Percentiles rank a stretch among this genome's conserved stretches.
These are phyloP conservation scores for Aspergillus neoniger DNA, from an alignment of 2,329 filamentous ascomycete genomes.

Conservation along the genomic window DNA sequence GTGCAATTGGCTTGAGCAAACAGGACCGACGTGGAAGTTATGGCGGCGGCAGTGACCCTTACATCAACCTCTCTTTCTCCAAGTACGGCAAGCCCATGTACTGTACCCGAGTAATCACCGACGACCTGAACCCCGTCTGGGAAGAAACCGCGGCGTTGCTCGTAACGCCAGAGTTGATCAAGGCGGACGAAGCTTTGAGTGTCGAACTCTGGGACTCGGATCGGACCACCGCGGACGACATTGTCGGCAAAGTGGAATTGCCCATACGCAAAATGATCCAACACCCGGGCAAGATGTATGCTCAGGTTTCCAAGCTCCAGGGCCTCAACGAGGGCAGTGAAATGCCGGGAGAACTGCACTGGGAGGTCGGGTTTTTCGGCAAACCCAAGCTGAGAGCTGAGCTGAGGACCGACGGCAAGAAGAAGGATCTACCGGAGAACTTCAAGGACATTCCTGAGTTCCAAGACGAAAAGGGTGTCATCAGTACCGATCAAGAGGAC, in stretches of 20 bases:
- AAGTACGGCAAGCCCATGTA: conserved; percentile 98
- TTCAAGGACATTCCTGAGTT: conserved; percentile 74
- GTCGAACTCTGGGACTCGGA: conserved; percentile 97
- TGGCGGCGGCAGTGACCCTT: conserved; percentile 88
- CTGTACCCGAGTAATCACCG: conserved; percentile 92
- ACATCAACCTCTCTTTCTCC: conserved; percentile 91
- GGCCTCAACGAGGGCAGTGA: conserved; percentile 80
- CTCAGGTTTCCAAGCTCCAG: conserved; percentile 77
- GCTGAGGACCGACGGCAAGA: conserved; percentile 82
- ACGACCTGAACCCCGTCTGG: conserved; percentile 90
- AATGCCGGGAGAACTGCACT: conserved; percentile 92
- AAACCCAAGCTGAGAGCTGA: conserved; percentile 86
- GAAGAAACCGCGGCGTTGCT: conserved; percentile 83
- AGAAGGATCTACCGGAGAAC: conserved; percentile 71
- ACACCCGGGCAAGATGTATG: conserved; percentile 89
- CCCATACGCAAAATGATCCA: conserved; percentile 95
- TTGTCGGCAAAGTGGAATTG: conserved; percentile 91
- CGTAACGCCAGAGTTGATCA: conserved; percentile 86
- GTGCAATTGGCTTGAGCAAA: conserved; percentile 83
- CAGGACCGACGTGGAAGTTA: conserved; percentile 81
- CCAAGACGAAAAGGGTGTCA: conserved; percentile 82
- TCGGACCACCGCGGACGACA: conserved; percentile 85
- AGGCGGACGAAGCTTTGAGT: conserved; percentile 87
- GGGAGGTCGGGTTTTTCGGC: conserved; percentile 94
- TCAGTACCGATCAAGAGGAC: conserved; percentile 74